A percentile compares a stretch with the other conserved stretches of the same genome.
These are phyloP conservation scores for Ramaria sp. DNA, from an alignment of 768 basidiomycete genomes.

Conservation along the genomic window DNA sequence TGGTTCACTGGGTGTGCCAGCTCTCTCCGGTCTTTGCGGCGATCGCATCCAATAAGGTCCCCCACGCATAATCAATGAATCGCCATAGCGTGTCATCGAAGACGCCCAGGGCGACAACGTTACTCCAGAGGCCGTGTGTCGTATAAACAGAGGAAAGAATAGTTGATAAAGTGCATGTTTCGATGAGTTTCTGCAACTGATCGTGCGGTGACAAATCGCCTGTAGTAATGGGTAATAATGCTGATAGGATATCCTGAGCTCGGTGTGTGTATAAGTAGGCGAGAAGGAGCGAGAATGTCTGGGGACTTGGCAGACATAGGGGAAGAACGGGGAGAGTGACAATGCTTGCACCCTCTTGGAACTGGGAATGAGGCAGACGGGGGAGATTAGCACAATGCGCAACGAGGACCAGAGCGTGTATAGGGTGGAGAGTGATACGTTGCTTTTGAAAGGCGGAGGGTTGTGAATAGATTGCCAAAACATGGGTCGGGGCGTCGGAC, in stretches of 20 bases:
- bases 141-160: neutral
- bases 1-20: too few relatives aligned
- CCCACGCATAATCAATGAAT: constrained; percentile 41
- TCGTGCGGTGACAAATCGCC: neutral
- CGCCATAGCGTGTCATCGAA: constrained; percentile 37
- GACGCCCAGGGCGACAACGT: constrained; percentile 39
- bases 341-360: too few relatives aligned
- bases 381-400: constrained; percentile 59
- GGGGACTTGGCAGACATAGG: constrained; percentile 57
- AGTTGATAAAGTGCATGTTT: neutral
- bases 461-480: too few relatives aligned
- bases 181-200: neutral
- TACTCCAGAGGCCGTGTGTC: constrained; percentile 37
- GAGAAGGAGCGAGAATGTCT: constrained; percentile 56
- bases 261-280: constrained; percentile 61
- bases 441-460: too few relatives aligned
- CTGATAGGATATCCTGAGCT: constrained; percentile 41
- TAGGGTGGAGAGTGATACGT: constrained; percentile 43
- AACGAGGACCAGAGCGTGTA: constrained; percentile 61
- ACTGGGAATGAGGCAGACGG: constrained; percentile 21
- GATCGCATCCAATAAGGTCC: constrained; percentile 33
- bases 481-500: constrained; percentile 24
- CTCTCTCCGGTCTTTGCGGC: constrained; percentile 8
- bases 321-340: constrained; percentile 67
- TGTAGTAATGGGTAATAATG: constrained; percentile 43